Percentiles rank a stretch among this genome's conserved stretches.
Conservation (phyloP, 352 stramenopile genomes). For the Phytophthora fragariae region DNA sequence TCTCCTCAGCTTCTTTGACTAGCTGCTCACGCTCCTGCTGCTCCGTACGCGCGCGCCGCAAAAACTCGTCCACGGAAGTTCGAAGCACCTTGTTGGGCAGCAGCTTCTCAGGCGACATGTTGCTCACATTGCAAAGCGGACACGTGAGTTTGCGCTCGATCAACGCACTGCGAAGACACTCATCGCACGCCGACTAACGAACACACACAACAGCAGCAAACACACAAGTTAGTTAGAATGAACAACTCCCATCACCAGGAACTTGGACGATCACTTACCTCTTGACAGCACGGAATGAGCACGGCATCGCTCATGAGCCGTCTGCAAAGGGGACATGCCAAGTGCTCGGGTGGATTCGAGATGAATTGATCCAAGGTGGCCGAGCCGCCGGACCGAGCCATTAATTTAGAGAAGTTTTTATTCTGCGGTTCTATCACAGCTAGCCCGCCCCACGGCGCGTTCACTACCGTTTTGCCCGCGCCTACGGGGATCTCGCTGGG, state of each 20-base stretch:
- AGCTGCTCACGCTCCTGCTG: constrained; percentile 87
- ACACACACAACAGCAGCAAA: constrained; percentile 15
- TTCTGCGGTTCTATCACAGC: constrained; percentile 92
- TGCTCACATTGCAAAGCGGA: constrained; percentile 76
- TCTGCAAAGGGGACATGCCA: constrained; percentile 90
- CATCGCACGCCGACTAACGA: constrained; percentile 80
- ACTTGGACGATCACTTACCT: constrained; percentile 58
- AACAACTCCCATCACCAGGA: constrained; percentile 17
- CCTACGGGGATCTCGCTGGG: constrained; percentile 86
- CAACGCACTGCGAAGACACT: constrained; percentile 79
- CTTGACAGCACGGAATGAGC: constrained; percentile 89
- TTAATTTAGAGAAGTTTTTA: constrained; percentile 94
- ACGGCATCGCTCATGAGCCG: constrained; percentile 89
- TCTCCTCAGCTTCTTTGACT: constrained; percentile 87
- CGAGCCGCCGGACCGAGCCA: constrained; percentile 87
- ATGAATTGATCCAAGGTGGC: constrained; percentile 92
- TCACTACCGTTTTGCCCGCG: constrained; percentile 88
- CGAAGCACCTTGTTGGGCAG: constrained; percentile 85
- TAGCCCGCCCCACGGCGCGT: constrained; percentile 84
- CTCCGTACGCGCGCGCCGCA: constrained; percentile 77
- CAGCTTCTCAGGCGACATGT: constrained; percentile 89
- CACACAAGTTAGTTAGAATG: constrained; percentile 19
- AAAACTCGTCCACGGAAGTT: constrained; percentile 87
- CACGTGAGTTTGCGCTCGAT: constrained; percentile 87
- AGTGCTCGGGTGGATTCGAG: constrained; percentile 89